Evolutionary conservation across 805 yeast species (phyloP).

Genomic region (Saturnispora serradocipensis): DNA sequence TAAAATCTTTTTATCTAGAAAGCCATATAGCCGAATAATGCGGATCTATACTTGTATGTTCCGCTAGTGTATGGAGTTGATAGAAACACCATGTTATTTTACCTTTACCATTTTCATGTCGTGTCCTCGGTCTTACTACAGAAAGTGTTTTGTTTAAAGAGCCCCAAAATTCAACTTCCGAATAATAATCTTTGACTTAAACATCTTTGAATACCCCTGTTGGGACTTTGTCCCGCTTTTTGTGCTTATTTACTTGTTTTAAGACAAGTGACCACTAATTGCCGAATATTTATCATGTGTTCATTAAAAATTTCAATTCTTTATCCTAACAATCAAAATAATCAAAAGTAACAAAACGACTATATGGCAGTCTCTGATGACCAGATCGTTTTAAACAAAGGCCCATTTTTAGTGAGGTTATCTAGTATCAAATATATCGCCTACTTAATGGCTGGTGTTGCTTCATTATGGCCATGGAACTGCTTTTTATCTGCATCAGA

Average conservation of each 20-base stretch:
- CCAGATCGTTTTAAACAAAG: not conserved
- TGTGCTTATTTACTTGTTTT: not conserved
- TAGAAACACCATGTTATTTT: too few relatives aligned
- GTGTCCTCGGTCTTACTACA: not conserved
- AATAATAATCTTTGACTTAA: not conserved
- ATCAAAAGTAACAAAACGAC: not conserved
- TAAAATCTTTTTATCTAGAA: too few relatives aligned
- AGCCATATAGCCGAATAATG: not conserved
- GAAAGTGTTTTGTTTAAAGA: not conserved
- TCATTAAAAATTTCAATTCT: not conserved
- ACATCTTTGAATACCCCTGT: not conserved
- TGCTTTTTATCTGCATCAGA: constrained; percentile 79
- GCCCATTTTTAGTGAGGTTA: constrained; percentile 10
- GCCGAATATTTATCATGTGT: not conserved
- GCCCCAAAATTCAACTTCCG: not conserved
- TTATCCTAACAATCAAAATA: not conserved
- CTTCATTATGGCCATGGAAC: constrained; percentile 96
- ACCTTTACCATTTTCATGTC: not conserved
- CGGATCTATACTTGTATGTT: too few relatives aligned
- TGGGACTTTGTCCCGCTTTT: not conserved
- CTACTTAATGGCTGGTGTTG: constrained; percentile 62
- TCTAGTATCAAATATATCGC: constrained; percentile 40
- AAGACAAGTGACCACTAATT: not conserved
- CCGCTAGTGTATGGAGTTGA: too few relatives aligned
- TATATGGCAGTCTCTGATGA: not conserved